A percentile compares a stretch with the other conserved stretches of the same genome.
phyloP scores from a whole-genome alignment of 2,329 filamentous ascomycete species.

The Verticillium albo-atrum region DNA sequence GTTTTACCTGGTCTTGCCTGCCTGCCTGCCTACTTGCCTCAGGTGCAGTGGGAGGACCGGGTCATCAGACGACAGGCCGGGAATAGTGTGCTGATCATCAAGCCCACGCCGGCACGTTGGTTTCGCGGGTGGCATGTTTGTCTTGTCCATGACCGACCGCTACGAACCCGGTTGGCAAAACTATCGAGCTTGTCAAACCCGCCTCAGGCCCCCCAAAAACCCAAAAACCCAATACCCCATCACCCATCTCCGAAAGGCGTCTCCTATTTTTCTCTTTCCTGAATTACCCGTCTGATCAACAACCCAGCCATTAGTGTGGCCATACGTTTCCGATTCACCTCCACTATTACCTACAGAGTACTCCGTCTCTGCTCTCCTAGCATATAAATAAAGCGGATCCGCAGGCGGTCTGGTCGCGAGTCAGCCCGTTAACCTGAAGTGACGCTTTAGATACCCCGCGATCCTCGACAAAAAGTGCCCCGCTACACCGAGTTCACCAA shows the following conservation, averaged over 20 bases:
- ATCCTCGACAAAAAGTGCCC: constrained; percentile 10
- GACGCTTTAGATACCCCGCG: constrained; percentile 11
- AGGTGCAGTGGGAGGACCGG: neutral
- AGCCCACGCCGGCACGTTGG: neutral
- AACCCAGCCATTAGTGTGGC: neutral
- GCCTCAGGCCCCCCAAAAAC: too few species aligned
- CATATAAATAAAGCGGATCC: constrained; percentile 1
- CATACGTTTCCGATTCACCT: neutral
- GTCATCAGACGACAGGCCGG: neutral
- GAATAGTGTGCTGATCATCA: neutral
- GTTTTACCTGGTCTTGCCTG: too few species aligned
- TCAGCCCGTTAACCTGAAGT: neutral
- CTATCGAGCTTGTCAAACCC: neutral
- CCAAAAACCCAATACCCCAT: neutral
- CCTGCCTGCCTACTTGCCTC: neutral
- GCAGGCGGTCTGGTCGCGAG: neutral
- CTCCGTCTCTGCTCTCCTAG: neutral
- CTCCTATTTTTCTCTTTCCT: neutral
- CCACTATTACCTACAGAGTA: neutral
- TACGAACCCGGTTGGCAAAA: neutral
- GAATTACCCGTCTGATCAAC: neutral
- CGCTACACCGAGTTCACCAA: constrained; percentile 6
- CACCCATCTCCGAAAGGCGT: neutral
- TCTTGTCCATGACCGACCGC: neutral
- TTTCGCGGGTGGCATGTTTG: neutral